Conservation (phyloP, 2,329 filamentous ascomycete species). For the Lasiodiplodia citricola region DNA sequence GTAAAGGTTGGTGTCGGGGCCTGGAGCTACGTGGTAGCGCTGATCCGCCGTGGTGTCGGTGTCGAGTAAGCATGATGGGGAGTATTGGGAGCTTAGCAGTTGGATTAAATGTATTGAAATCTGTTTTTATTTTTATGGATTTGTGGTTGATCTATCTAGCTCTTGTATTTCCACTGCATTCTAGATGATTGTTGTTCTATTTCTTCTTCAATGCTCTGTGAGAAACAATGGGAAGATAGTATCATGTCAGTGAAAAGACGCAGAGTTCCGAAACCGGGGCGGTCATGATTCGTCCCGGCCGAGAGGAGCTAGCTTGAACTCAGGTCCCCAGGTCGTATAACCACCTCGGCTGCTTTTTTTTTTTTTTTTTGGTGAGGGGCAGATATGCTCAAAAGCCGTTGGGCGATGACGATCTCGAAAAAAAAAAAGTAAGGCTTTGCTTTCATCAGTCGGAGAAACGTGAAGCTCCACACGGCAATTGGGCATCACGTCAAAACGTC, state of each 20-base stretch:
- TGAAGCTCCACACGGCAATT: background rate
- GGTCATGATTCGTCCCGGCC: background rate
- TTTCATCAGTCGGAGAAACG: background rate
- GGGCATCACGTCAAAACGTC: background rate
- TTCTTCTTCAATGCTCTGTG: background rate
- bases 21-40: background rate
- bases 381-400: too few relatives aligned
- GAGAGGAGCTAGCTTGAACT: background rate
- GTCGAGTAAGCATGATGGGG: too few relatives aligned
- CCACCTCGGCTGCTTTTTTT: background rate
- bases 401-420: background rate
- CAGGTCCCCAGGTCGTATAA: background rate
- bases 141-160: too few relatives aligned
- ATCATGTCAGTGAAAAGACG: background rate
- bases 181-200: background rate
- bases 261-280: background rate
- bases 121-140: background rate
- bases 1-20: background rate
- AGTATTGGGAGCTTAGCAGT: background rate
- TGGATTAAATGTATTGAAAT: background rate
- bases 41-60: background rate
- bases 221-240: background rate
- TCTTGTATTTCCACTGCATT: background rate
- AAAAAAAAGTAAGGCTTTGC: too few relatives aligned
- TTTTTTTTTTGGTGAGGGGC: too few relatives aligned